Percentiles rank a stretch among this genome's conserved stretches.
phyloP scores from a whole-genome alignment of 1,284 basidiomycete species.

The Sanghuangporus weigelae region DNA sequence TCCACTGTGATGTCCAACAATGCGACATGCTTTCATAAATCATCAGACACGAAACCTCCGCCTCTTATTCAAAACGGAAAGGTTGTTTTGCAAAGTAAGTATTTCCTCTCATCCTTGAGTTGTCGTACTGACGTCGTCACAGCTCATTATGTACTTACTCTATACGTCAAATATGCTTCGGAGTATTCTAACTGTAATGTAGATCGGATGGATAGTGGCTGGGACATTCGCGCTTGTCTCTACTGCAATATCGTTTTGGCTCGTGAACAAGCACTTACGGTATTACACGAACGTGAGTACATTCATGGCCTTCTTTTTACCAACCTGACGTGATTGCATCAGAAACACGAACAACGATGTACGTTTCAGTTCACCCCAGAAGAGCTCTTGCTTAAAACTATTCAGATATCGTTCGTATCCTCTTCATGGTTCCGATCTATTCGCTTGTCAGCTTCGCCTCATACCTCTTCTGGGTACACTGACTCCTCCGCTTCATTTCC shows the following conservation, averaged over 20 bases:
- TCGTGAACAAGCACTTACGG: constrained; percentile 64
- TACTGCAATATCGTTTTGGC: constrained; percentile 57
- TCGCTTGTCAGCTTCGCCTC: constrained; percentile 62
- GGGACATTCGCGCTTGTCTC: constrained; percentile 57
- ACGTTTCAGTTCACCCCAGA: constrained; percentile 21
- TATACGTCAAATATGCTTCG: neutral
- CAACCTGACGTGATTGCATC: constrained; percentile 10
- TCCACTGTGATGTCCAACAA: neutral
- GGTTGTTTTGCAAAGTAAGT: constrained; percentile 29
- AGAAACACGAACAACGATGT: constrained; percentile 71
- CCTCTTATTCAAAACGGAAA: constrained; percentile 31
- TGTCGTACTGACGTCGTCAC: neutral
- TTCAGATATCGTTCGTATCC: constrained; percentile 62
- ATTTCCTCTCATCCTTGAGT: neutral
- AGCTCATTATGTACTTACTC: constrained; percentile 13
- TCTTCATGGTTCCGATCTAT: constrained; percentile 80
- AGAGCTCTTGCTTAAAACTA: constrained; percentile 24
- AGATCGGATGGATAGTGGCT: constrained; percentile 73
- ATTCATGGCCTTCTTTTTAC: neutral
- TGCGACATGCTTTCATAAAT: constrained; percentile 16
- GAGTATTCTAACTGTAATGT: neutral
- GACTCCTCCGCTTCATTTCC: constrained; percentile 26
- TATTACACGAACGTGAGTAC: constrained; percentile 64
- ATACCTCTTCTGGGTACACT: constrained; percentile 66
- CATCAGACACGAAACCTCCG: constrained; percentile 13